A percentile compares a stretch with the other conserved stretches of the same genome.
phyloP scores from a whole-genome alignment of 306 rosid genomes.

The Cucumis hystrix region DNA sequence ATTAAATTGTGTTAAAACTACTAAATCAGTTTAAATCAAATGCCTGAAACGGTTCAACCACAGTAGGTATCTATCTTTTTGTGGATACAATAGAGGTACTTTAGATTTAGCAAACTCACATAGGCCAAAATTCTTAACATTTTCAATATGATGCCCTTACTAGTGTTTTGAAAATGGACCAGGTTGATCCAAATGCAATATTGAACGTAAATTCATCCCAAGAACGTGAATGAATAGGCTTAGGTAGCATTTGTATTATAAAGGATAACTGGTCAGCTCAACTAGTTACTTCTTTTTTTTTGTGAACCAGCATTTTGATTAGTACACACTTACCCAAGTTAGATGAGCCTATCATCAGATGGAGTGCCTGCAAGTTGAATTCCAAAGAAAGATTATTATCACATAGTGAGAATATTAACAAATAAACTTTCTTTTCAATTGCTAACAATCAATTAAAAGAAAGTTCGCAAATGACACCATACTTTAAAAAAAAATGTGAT shows the following conservation, averaged over 20 bases:
- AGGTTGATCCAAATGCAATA: not conserved
- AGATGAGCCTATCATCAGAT: conserved; percentile 50
- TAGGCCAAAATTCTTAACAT: not conserved
- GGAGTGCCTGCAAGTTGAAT: conserved; percentile 45
- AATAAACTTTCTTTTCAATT: not conserved
- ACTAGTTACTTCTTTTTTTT: not conserved
- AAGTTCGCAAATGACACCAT: not conserved
- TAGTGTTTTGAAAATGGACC: not conserved
- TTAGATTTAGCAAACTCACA: not conserved
- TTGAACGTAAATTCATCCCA: conserved; percentile 1
- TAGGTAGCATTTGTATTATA: not conserved
- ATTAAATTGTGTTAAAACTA: not conserved
- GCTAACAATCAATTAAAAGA: not conserved
- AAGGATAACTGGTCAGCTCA: conserved; percentile 6
- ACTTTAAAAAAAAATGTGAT: conserved; percentile 1
- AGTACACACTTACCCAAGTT: conserved; percentile 32
- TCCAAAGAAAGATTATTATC: conserved; percentile 1
- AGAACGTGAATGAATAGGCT: not conserved
- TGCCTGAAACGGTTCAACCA: not conserved
- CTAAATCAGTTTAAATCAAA: not conserved
- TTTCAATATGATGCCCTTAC: not conserved
- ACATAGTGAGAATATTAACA: not conserved
- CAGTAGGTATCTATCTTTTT: too few species aligned
- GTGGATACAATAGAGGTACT: not conserved
- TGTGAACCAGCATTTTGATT: not conserved